These are phyloP conservation scores for Biscogniauxia mediterranea DNA, from an alignment of 2,329 filamentous ascomycete genomes.

Conservation along the genomic window DNA sequence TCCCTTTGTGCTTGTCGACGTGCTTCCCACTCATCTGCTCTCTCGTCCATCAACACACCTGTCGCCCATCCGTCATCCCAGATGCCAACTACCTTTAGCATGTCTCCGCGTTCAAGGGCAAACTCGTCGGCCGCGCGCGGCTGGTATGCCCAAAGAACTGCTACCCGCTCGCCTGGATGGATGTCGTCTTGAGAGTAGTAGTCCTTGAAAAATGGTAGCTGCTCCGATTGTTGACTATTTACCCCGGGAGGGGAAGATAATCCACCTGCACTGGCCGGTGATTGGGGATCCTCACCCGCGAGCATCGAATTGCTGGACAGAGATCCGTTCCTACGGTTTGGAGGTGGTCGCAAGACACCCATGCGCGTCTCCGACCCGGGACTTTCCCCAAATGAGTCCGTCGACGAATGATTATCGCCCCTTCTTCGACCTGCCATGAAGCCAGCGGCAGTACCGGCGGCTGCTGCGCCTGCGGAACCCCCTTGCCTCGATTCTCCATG, in stretches of 20 bases:
- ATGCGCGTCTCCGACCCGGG: slow-evolving; percentile 64
- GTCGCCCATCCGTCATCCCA: slow-evolving; percentile 99
- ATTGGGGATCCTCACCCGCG: slow-evolving; percentile 67
- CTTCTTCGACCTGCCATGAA: slow-evolving; percentile 46
- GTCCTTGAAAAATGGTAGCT: slow-evolving; percentile 94
- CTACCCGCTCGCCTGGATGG: slow-evolving; percentile 83
- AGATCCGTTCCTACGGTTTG: slow-evolving; percentile 75
- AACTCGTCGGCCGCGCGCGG: slow-evolving; percentile 93
- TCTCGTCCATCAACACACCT: slow-evolving; percentile 77
- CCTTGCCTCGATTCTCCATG: slow-evolving; percentile 50
- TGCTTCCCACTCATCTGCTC: slow-evolving; percentile 85
- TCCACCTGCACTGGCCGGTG: slow-evolving; percentile 68
- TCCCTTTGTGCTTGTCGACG: slow-evolving; percentile 78
- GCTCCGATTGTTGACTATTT: slow-evolving; percentile 89
- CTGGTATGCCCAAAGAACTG: slow-evolving; percentile 95
- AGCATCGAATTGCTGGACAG: slow-evolving; percentile 82
- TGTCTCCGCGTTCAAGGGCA: slow-evolving; percentile 87
- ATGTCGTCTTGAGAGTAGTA: slow-evolving; percentile 98
- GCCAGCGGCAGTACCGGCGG: slow-evolving; percentile 46
- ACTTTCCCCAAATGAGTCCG: slow-evolving; percentile 69
- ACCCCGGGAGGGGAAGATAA: slow-evolving; percentile 83
- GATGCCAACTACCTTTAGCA: slow-evolving; percentile 97
- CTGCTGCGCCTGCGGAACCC: slow-evolving; percentile 44
- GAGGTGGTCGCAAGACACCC: slow-evolving; percentile 57
- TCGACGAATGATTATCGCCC: slow-evolving; percentile 61